Evolutionary conservation across 441 rosid genomes (phyloP), one percentile per base, ranked within the genome.

Genomic region (Isatis lusitanica): DNA sequence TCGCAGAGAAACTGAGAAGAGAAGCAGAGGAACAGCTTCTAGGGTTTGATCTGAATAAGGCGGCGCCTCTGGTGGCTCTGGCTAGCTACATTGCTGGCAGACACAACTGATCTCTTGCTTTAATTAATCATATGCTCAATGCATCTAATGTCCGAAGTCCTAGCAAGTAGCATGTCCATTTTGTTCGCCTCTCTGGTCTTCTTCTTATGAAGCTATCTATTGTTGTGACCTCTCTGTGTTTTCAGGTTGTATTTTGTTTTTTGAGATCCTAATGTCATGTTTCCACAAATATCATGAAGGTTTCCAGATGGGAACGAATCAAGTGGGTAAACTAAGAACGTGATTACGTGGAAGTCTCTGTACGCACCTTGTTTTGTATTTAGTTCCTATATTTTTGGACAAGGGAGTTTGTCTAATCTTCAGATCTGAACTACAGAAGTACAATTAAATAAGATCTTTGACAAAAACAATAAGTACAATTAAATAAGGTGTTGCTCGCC

Each of bases 1-100:
- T 65, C 9, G 80, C 79, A 1, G 24, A 48, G 15, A 69, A 73
- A 10, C 7, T 82, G 71, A 43, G 70, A 16, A 63, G 8, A 66
- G 72, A 73, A 70, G 82, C 80, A 16, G 40, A 16, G 43, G 58
- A 65, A 60, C 79, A 79, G 47, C 74, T 79, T 62, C 7, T 16
- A 43, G 67, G 31, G 18, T 82, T 82, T 62, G 79, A 73, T 56
- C 3, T 48, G 6, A 3, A 7, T 7, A 76, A 47, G 63, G 77
- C 71, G 15, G 82, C 70, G 16, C 79, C 82, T 9, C 46, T 82
- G 10, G 64, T 60, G 28, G 74, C 74, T 60, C 48, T 82, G 9
- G 80, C 81, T 11, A 50, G 64, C 38, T 82, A 76, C 44, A 15
- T 73, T 48, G 66, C 84, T 21, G 0, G 35, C 5, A 78, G 78